Conservation (phyloP, 179 eudicot species). For the Pouteria campechiana region DNA sequence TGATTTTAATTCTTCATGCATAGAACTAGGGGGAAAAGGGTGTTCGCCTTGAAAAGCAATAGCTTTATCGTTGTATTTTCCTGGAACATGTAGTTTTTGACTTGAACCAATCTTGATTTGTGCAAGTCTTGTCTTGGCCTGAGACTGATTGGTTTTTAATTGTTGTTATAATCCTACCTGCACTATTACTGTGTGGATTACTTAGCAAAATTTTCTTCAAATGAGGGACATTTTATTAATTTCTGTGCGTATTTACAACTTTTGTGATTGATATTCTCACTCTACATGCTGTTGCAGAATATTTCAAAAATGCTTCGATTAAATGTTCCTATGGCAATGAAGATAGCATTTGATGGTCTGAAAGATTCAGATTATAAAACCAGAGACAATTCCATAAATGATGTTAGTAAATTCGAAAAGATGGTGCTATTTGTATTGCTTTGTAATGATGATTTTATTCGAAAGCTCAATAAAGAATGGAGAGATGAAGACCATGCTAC, state of each 20-base stretch:
- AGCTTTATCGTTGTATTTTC: no score
- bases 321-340: slow-evolving; percentile 87
- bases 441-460: slow-evolving; percentile 84
- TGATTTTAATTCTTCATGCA: no score
- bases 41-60: no score
- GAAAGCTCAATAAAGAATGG: slow-evolving; percentile 86
- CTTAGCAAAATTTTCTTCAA: no score
- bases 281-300: slow-evolving; percentile 27
- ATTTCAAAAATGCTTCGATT: slow-evolving; percentile 77
- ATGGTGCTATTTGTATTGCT: slow-evolving; percentile 75
- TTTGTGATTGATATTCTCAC: background rate
- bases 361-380: slow-evolving; percentile 57
- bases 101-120: no score
- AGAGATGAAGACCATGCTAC: slow-evolving; percentile 90
- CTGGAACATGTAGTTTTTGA: no score
- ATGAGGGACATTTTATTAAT: background rate
- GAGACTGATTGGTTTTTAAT: no score
- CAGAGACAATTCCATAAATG: slow-evolving; percentile 57
- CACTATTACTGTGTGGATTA: no score
- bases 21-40: no score
- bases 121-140: no score
- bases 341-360: slow-evolving; percentile 62
- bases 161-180: no score
- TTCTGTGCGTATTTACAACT: background rate
- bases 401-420: slow-evolving; percentile 57